Evolutionary conservation across 176 grass and related monocot genomes (phyloP).

Genomic region (Saccharum officinarum): DNA sequence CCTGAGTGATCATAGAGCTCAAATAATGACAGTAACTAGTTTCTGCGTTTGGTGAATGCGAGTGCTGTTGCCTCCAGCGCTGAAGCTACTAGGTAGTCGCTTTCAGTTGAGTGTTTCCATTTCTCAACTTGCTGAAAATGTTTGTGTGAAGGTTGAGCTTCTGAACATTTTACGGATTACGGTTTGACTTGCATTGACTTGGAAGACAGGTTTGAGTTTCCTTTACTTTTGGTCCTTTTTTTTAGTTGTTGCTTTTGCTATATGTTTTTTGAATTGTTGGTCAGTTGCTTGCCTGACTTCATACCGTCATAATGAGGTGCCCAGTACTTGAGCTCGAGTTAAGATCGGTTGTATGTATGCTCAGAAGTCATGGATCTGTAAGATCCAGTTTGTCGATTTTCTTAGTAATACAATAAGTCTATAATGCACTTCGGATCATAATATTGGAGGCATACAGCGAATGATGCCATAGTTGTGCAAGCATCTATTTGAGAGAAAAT

Average conservation of each 20-base stretch:
- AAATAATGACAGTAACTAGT: neutral
- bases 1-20: neutral
- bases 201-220: conserved; percentile 21
- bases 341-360: neutral
- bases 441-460: neutral
- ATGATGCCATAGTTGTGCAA: neutral
- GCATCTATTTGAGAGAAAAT: neutral
- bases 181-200: conserved; percentile 48
- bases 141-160: conserved; percentile 22
- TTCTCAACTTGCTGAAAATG: conserved; percentile 18
- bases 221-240: neutral
- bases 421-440: neutral
- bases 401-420: neutral
- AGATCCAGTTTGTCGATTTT: neutral
- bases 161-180: neutral
- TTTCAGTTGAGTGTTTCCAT: neutral
- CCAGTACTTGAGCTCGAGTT: neutral
- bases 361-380: neutral
- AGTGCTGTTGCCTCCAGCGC: neutral
- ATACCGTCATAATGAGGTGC: neutral
- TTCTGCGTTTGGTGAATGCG: neutral
- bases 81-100: conserved; percentile 6
- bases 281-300: neutral
- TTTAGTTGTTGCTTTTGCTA: neutral
- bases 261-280: too few relatives aligned